Conservation (phyloP, 495 filamentous ascomycete species). For the Bryoglossum gracile region DNA sequence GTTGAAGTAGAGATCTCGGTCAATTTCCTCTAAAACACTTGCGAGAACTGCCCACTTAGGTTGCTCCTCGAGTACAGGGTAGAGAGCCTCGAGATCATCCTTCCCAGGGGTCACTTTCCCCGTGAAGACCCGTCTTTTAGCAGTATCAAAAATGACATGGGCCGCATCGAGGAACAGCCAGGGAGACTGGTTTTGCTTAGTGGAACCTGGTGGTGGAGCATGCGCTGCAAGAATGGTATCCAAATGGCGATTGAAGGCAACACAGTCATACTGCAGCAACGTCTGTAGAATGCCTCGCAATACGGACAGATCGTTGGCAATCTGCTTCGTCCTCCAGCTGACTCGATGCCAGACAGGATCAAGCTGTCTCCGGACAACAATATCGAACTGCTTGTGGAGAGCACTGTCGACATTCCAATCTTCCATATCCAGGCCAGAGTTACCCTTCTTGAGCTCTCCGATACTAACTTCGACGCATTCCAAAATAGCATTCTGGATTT, state of each 20-base stretch:
- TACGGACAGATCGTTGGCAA: slow-evolving; percentile 80
- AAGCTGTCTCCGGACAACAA: slow-evolving; percentile 78
- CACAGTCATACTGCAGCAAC: slow-evolving; percentile 80
- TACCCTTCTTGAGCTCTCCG: slow-evolving; percentile 81
- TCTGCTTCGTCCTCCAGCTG: slow-evolving; percentile 88
- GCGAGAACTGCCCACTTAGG: slow-evolving; percentile 89
- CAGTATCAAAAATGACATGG: slow-evolving; percentile 86
- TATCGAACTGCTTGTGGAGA: slow-evolving; percentile 85
- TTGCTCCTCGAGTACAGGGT: slow-evolving; percentile 86
- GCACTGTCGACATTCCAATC: slow-evolving; percentile 97
- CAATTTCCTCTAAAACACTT: slow-evolving; percentile 87
- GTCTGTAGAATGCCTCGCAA: slow-evolving; percentile 81
- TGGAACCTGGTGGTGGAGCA: slow-evolving; percentile 80
- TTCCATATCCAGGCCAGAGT: slow-evolving; percentile 86
- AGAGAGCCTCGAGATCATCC: slow-evolving; percentile 54
- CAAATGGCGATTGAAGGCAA: slow-evolving; percentile 86
- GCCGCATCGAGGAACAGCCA: slow-evolving; percentile 97
- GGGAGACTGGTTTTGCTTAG: slow-evolving; percentile 80
- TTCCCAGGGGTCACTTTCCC: slow-evolving; percentile 39
- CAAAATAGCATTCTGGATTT: slow-evolving; percentile 89
- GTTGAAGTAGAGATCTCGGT: slow-evolving; percentile 82
- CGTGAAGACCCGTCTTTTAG: slow-evolving; percentile 83
- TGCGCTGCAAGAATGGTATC: slow-evolving; percentile 91
- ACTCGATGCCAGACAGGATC: slow-evolving; percentile 97
- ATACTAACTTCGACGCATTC: slow-evolving; percentile 96